Percentiles rank a stretch among this genome's conserved stretches.
Evolutionary conservation across 345 rosid species (phyloP).

Genomic region (Theobroma cacao): DNA sequence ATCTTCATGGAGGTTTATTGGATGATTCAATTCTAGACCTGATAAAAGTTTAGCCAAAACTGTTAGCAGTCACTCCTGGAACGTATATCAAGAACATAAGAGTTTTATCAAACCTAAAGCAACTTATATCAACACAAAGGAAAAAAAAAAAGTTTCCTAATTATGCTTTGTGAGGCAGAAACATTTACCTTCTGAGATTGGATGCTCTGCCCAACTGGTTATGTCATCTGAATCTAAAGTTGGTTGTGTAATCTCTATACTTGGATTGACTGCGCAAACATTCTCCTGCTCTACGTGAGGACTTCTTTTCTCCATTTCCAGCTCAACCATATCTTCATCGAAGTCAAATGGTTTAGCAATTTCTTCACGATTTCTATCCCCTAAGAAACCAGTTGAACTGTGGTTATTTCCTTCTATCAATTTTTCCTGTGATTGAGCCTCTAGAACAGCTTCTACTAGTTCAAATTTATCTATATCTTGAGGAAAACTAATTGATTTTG

Average conservation of each 20-base stretch:
- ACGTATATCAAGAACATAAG: background rate
- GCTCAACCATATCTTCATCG: conserved; percentile 17
- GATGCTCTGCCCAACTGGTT: background rate
- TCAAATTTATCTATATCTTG: conserved; percentile 23
- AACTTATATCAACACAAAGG: too few relatives aligned
- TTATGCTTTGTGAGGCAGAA: background rate
- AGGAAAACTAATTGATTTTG: conserved; percentile 11
- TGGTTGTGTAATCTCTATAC: conserved; percentile 16
- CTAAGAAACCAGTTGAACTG: conserved; percentile 14
- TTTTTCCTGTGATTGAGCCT: conserved; percentile 20
- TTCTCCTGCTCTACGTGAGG: conserved; percentile 28
- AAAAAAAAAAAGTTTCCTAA: background rate
- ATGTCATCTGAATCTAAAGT: conserved; percentile 24
- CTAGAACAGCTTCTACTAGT: conserved; percentile 25
- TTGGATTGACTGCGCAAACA: conserved; percentile 16
- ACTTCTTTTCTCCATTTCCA: conserved; percentile 11
- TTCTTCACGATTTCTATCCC: conserved; percentile 9
- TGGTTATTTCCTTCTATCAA: conserved; percentile 7
- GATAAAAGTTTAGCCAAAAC: conserved; percentile 16
- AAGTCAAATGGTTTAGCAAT: conserved; percentile 4
- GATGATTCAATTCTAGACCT: conserved; percentile 23
- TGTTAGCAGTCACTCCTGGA: background rate
- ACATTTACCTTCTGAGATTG: conserved; percentile 30
- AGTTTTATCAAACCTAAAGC: background rate
- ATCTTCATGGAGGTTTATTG: background rate